Percentiles rank a stretch among this genome's conserved stretches.
Conservation (phyloP, 2,329 filamentous ascomycete species). For the Magnaporthiopsis rhizophila region DNA sequence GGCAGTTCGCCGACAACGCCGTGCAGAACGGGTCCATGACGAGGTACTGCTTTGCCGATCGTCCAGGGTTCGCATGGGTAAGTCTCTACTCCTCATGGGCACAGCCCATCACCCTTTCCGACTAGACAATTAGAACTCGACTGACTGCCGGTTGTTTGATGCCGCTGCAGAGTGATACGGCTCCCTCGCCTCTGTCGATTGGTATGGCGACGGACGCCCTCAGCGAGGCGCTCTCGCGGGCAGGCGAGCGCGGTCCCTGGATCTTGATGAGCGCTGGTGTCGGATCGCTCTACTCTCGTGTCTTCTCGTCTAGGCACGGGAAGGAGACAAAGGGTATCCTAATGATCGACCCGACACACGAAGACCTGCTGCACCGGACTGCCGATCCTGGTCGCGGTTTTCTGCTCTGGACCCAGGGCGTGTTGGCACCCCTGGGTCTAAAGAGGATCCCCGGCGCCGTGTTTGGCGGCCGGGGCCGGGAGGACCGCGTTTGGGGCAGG, state of each 20-base stretch:
- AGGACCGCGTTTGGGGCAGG: slow-evolving; percentile 78
- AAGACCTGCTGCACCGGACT: slow-evolving; percentile 67
- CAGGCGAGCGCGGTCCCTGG: slow-evolving; percentile 83
- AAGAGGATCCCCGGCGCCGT: slow-evolving; percentile 73
- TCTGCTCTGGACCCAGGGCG: slow-evolving; percentile 74
- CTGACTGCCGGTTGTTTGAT: background rate
- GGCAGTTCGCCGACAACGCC: slow-evolving; percentile 69
- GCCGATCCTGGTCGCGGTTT: slow-evolving; percentile 67
- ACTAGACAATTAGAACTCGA: background rate
- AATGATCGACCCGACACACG: slow-evolving; percentile 81
- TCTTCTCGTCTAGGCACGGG: slow-evolving; percentile 80
- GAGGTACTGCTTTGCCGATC: slow-evolving; percentile 92
- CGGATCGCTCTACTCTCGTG: slow-evolving; percentile 80
- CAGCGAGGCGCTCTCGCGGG: slow-evolving; percentile 72
- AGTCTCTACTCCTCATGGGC: slow-evolving; percentile 12
- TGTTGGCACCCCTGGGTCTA: slow-evolving; percentile 80
- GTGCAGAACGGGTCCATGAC: slow-evolving; percentile 73
- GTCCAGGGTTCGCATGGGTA: slow-evolving; percentile 77
- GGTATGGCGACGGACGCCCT: slow-evolving; percentile 87
- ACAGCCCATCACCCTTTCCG: too few species aligned
- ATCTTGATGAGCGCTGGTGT: slow-evolving; percentile 79
- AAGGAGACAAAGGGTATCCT: slow-evolving; percentile 69
- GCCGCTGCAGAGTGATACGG: slow-evolving; percentile 59
- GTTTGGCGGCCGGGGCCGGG: slow-evolving; percentile 69
- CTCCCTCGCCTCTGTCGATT: slow-evolving; percentile 85